These are phyloP conservation scores for Cerrena zonata DNA, from an alignment of 1,284 basidiomycete genomes.

Conservation along the genomic window DNA sequence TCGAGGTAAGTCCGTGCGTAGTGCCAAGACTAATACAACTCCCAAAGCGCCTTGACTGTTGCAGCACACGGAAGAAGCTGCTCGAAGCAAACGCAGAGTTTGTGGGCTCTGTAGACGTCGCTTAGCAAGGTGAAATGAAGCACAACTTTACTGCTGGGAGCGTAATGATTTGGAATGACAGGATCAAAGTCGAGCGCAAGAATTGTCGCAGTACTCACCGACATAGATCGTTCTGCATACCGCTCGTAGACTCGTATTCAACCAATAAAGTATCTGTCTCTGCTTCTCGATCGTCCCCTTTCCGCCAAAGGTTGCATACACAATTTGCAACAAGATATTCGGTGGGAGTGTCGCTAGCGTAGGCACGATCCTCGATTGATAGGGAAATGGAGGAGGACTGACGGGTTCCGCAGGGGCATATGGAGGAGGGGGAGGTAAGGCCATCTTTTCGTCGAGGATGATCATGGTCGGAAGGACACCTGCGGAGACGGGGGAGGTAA, in stretches of 20 bases:
- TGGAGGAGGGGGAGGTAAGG: slow-evolving; percentile 39
- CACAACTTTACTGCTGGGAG: background rate
- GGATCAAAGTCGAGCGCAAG: no score
- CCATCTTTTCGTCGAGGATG: slow-evolving; percentile 48
- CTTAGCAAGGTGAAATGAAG: no score
- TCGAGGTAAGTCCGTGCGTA: no score
- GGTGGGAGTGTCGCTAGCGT: slow-evolving; percentile 43
- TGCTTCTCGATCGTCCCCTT: slow-evolving; percentile 43
- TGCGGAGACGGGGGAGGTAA: background rate
- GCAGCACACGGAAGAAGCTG: no score
- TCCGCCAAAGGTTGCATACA: slow-evolving; percentile 54
- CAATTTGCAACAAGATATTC: slow-evolving; percentile 55
- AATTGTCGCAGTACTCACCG: slow-evolving; percentile 47
- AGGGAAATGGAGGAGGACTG: slow-evolving; percentile 30
- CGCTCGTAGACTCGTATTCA: slow-evolving; percentile 54
- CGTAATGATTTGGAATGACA: no score
- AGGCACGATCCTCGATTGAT: slow-evolving; percentile 7
- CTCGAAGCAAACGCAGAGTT: background rate
- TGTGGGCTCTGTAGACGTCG: background rate
- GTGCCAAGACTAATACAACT: no score
- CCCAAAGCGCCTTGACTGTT: no score
- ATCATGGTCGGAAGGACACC: slow-evolving; percentile 31
- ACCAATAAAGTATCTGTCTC: slow-evolving; percentile 63
- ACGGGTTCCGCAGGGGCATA: slow-evolving; percentile 25
- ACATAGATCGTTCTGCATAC: slow-evolving; percentile 62